Evolutionary conservation across 768 basidiomycete genomes (phyloP), one percentile per base, ranked within the genome.

Genomic region (Nidularia pulvinata): DNA sequence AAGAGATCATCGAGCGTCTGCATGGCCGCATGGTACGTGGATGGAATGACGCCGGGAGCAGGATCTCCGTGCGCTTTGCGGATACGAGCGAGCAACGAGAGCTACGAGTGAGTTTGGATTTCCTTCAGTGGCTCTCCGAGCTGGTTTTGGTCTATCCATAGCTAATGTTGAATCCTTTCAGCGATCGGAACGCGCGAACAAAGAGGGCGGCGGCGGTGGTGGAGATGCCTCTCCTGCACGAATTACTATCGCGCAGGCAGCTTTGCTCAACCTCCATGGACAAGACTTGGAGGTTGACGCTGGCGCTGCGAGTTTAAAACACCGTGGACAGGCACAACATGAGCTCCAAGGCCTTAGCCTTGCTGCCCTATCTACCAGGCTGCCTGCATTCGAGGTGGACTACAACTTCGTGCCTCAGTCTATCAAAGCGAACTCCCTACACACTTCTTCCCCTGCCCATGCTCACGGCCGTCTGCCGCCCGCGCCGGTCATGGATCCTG

Each of bases 1-100:
- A 91, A 60, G 89, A 92, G 53, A 79, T 88, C 51, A 83, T 91
- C 42, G 88, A 91, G 55, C 80, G 85, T 32, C 74, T 93, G 32
- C 89, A 93, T 64, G 91, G 91, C 5, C 78, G 88, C 7, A 85
- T 89, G 81, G 87, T 93, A 6, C 77, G 88, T 42, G 91, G 91
- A 9, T 88, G 83, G 85, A 81, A 89, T 55, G 90, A 92, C 55
- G 66, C 81, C 9, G 89, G 89, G 13, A 86, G 88, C 62, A 71
- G 90, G 48, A 89, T 92, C 52, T 88, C 86, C 5, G 90, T 91
- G 14, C 76, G 90, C 36, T 91, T 91, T 61, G 89, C 89, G 11
- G 89, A 92, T 63, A 89, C 85, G 7, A 73, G 78, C 9, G 90
- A 91, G 61, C 89, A 92, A 64, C 71, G 90, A 51, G 89, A 92